Evolutionary conservation across 2,329 filamentous ascomycete genomes (phyloP).

Genomic region (Grosmannia huntii): DNA sequence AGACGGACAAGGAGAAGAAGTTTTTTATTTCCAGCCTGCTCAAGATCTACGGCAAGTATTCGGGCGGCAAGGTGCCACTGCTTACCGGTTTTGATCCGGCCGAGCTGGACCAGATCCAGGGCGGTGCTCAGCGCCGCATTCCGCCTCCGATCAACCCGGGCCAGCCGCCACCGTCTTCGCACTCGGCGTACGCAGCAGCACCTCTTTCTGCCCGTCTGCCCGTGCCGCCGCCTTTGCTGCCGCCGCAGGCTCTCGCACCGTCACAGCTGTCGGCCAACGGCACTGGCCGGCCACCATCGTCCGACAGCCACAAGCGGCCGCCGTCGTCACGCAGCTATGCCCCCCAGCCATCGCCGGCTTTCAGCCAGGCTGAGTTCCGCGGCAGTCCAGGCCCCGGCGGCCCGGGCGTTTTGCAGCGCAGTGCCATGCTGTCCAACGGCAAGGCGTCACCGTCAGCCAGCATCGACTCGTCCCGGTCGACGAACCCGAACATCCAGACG

Average conservation of each 20-base stretch:
- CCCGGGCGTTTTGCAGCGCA: slow-evolving; percentile 13
- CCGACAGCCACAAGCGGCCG: not conserved
- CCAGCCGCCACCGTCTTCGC: slow-evolving; percentile 2
- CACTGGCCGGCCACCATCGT: not conserved
- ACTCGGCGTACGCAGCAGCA: slow-evolving; percentile 9
- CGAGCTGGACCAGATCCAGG: slow-evolving; percentile 65
- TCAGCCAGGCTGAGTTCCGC: not conserved
- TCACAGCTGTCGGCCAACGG: not conserved
- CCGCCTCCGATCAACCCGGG: slow-evolving; percentile 13
- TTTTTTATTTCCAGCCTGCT: slow-evolving; percentile 95
- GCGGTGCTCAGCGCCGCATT: slow-evolving; percentile 31
- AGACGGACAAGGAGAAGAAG: slow-evolving; percentile 90
- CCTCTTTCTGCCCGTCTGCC: slow-evolving; percentile 10
- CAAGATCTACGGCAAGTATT: slow-evolving; percentile 96
- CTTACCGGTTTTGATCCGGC: slow-evolving; percentile 70
- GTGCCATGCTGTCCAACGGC: slow-evolving; percentile 17
- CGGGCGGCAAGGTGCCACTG: slow-evolving; percentile 67
- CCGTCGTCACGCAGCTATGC: not conserved
- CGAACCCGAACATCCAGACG: slow-evolving; percentile 18
- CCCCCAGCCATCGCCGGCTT: not conserved
- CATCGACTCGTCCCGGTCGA: slow-evolving; percentile 33
- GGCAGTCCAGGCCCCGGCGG: not conserved
- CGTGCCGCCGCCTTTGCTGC: not conserved
- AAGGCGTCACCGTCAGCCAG: slow-evolving; percentile 37
- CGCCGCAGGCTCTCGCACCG: not conserved